These are phyloP conservation scores for Spencermartinsiella ligniputridi DNA, from an alignment of 1,139 yeast species.

Conservation along the genomic window DNA sequence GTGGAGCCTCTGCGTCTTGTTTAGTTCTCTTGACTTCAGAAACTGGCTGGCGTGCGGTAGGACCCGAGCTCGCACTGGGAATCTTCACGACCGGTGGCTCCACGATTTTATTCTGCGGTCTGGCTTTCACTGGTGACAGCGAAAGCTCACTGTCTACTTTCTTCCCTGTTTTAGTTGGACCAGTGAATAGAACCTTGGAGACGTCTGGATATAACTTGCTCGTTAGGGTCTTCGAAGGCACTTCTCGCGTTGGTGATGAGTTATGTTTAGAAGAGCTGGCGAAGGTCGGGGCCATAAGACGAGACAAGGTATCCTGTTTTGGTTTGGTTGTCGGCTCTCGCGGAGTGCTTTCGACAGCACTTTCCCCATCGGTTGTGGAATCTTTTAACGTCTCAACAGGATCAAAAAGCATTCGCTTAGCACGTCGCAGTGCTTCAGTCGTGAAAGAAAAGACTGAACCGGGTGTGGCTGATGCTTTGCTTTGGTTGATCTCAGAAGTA, in stretches of 20 bases:
- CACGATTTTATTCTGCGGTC: too few species aligned
- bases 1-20: background rate
- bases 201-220: constrained; percentile 4
- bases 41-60: background rate
- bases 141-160: background rate
- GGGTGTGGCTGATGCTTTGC: background rate
- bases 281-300: constrained; percentile 37
- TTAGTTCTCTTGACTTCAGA: background rate
- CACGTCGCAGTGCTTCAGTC: constrained; percentile 22
- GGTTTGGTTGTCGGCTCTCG: background rate
- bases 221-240: constrained; percentile 9
- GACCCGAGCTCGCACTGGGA: background rate
- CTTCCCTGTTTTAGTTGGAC: background rate
- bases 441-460: constrained; percentile 4
- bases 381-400: constrained; percentile 9
- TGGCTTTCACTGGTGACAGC: background rate
- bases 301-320: constrained; percentile 18
- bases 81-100: background rate
- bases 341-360: background rate
- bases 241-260: constrained; percentile 6
- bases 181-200: background rate
- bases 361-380: background rate
- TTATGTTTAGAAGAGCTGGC: constrained; percentile 29
- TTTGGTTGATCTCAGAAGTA: background rate
- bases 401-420: constrained; percentile 25